phyloP scores from a whole-genome alignment of 164 flowering plant species.

The Vitis rotundifolia region DNA sequence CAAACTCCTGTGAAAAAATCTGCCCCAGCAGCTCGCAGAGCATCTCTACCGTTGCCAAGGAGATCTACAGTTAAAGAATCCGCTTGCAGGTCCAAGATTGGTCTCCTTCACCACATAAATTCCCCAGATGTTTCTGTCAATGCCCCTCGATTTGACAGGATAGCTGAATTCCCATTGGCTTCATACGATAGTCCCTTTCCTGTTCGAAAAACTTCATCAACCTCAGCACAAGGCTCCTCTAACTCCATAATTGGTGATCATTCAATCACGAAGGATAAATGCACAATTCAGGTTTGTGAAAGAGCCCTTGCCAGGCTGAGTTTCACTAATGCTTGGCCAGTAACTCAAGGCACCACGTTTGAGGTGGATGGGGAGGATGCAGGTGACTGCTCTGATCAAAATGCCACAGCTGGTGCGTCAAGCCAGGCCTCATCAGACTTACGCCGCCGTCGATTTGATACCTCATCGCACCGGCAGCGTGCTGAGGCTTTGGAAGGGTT shows the following conservation, averaged over 20 bases:
- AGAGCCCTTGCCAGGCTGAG: constrained; percentile 30
- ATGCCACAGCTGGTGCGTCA: constrained; percentile 56
- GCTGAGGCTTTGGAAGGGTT: constrained; percentile 97
- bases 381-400: constrained; percentile 61
- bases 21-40: constrained; percentile 48
- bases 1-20: constrained; percentile 46
- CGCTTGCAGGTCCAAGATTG: constrained; percentile 30
- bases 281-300: constrained; percentile 55
- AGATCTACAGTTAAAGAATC: constrained; percentile 34
- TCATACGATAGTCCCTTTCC: constrained; percentile 64
- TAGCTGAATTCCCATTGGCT: constrained; percentile 82
- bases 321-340: constrained; percentile 40
- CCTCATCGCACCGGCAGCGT: constrained; percentile 86
- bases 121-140: constrained; percentile 95
- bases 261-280: constrained; percentile 77
- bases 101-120: constrained; percentile 44
- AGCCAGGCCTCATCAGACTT: constrained; percentile 61
- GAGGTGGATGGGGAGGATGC: constrained; percentile 36
- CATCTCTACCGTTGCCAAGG: constrained; percentile 68
- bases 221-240: constrained; percentile 57
- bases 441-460: constrained; percentile 59
- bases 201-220: constrained; percentile 37
- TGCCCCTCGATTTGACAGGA: constrained; percentile 82
- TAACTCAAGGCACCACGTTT: constrained; percentile 27
- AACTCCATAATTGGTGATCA: constrained; percentile 48